Conservation (phyloP, 495 filamentous ascomycete genomes). For the Clavariopsis aquatica region DNA sequence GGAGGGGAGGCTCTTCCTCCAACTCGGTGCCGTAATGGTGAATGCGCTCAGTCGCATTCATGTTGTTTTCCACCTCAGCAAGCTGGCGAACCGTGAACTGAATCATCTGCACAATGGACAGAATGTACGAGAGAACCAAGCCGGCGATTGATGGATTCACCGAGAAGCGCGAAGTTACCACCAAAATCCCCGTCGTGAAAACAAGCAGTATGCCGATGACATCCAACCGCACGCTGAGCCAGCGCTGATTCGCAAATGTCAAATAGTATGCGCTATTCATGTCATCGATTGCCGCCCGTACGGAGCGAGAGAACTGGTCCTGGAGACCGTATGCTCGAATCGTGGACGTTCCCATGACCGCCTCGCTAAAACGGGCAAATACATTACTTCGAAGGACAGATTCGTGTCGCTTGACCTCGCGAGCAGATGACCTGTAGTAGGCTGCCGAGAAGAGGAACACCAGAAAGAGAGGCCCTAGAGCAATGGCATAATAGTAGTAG, state of each 20-base stretch:
- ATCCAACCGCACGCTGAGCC: constrained; percentile 84
- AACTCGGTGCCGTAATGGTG: constrained; percentile 86
- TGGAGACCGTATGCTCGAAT: constrained; percentile 88
- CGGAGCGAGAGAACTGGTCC: constrained; percentile 66
- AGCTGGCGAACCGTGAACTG: constrained; percentile 94
- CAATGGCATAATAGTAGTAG: constrained; percentile 92
- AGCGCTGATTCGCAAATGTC: constrained; percentile 91
- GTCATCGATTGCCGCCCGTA: constrained; percentile 72
- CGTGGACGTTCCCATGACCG: constrained; percentile 74
- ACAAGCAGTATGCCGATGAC: constrained; percentile 78
- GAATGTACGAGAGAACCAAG: constrained; percentile 86
- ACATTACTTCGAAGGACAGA: constrained; percentile 81
- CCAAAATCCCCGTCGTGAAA: constrained; percentile 83
- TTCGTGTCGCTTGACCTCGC: constrained; percentile 93
- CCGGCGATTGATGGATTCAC: constrained; percentile 83
- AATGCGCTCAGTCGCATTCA: constrained; percentile 95
- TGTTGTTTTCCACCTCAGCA: constrained; percentile 94
- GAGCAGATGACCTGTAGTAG: constrained; percentile 88
- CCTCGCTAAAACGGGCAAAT: constrained; percentile 90
- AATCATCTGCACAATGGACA: constrained; percentile 92
- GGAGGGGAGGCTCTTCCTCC: constrained; percentile 83
- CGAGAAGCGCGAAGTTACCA: constrained; percentile 89
- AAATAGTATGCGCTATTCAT: constrained; percentile 95
- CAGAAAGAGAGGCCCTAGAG: constrained; percentile 75
- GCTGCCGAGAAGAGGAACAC: constrained; percentile 79